These are phyloP conservation scores for Cicer judaicum DNA, from an alignment of 306 rosid genomes.

Conservation along the genomic window DNA sequence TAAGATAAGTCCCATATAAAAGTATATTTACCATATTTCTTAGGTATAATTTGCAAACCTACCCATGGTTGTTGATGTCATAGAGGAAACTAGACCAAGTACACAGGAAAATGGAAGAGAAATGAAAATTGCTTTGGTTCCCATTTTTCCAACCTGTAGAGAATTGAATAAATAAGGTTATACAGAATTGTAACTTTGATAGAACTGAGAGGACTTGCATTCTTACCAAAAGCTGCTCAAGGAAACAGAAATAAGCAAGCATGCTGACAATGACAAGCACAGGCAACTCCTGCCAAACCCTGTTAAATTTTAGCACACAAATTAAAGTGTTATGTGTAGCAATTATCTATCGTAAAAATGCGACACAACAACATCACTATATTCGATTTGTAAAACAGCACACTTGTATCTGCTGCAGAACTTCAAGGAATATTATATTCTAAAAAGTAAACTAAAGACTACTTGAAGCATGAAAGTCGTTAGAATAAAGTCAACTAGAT, in stretches of 20 bases:
- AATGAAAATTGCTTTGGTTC: slow-evolving; percentile 75
- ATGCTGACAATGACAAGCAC: slow-evolving; percentile 93
- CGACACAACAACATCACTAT: neutral
- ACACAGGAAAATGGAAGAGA: slow-evolving; percentile 97
- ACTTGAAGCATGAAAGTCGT: neutral
- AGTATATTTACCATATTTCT: slow-evolving; percentile 30
- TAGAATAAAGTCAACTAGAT: too few relatives aligned
- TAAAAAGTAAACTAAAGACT: slow-evolving; percentile 1
- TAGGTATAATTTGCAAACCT: slow-evolving; percentile 43
- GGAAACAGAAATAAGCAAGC: slow-evolving; percentile 97
- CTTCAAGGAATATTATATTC: slow-evolving; percentile 9
- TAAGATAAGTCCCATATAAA: slow-evolving; percentile 13
- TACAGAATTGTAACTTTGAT: slow-evolving; percentile 35
- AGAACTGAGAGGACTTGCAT: slow-evolving; percentile 20
- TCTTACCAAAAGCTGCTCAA: slow-evolving; percentile 93
- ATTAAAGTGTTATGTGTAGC: slow-evolving; percentile 27
- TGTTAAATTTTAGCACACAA: slow-evolving; percentile 48
- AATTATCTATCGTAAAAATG: slow-evolving; percentile 15
- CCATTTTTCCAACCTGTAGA: slow-evolving; percentile 78
- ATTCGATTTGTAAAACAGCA: neutral
- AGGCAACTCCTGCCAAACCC: slow-evolving; percentile 98
- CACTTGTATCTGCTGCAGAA: neutral
- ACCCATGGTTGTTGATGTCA: slow-evolving; percentile 98
- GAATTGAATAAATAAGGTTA: slow-evolving; percentile 40
- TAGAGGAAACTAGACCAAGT: slow-evolving; percentile 84